Percentiles rank a stretch among this genome's conserved stretches.
These are phyloP conservation scores for Nemophila menziesii DNA, from an alignment of 257 asterid species.

Conservation along the genomic window DNA sequence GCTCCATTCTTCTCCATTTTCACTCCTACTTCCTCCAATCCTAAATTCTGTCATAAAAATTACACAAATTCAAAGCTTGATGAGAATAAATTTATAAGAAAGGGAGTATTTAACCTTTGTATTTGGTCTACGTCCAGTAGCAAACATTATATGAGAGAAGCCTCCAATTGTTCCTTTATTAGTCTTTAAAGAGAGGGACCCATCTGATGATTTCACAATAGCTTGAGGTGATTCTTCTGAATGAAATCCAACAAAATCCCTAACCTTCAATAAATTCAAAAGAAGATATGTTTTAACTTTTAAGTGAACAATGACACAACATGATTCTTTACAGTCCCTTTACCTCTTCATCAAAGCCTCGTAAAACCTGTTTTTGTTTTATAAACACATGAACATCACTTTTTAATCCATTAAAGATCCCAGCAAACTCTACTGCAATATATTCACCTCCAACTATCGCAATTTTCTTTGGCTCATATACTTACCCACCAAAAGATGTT, in stretches of 20 bases:
- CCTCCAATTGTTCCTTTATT: constrained; percentile 79
- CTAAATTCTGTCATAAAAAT: constrained; percentile 54
- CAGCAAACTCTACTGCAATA: constrained; percentile 98
- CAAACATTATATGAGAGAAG: constrained; percentile 90
- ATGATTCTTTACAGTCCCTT: background rate
- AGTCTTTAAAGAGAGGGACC: constrained; percentile 68
- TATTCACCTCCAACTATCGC: constrained; percentile 98
- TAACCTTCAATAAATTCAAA: constrained; percentile 42
- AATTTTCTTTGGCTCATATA: constrained; percentile 65
- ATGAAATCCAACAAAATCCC: constrained; percentile 85
- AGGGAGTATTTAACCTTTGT: constrained; percentile 46
- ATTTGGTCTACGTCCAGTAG: constrained; percentile 85
- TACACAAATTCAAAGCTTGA: background rate
- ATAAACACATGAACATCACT: constrained; percentile 88
- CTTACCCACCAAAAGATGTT: too few relatives aligned
- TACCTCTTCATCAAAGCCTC: constrained; percentile 99
- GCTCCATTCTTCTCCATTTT: constrained; percentile 76
- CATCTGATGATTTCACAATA: constrained; percentile 67
- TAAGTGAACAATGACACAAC: background rate
- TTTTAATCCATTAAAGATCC: constrained; percentile 83
- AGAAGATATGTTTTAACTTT: background rate
- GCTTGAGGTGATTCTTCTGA: constrained; percentile 78
- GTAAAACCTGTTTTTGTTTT: constrained; percentile 76
- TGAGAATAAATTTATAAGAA: background rate
- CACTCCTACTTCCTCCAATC: constrained; percentile 78